phyloP scores from a whole-genome alignment of 805 yeast genomes.

The Kuraishia piskuri region DNA sequence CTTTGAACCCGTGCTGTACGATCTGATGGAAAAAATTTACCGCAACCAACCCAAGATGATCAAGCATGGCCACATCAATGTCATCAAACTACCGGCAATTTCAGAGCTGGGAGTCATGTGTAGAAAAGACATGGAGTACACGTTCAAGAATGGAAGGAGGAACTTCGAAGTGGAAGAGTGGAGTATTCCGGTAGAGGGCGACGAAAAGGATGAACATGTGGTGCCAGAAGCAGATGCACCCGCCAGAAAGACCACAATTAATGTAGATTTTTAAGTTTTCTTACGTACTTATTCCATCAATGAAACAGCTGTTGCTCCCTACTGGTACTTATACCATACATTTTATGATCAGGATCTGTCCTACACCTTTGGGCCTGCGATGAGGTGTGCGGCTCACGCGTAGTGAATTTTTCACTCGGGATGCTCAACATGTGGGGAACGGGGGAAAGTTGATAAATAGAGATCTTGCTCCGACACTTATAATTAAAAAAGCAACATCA shows the following conservation, averaged over 20 bases:
- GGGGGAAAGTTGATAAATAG: neutral
- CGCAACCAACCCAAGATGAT: slow-evolving; percentile 65
- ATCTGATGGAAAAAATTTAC: slow-evolving; percentile 59
- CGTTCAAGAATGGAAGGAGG: slow-evolving; percentile 77
- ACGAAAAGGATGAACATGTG: slow-evolving; percentile 28
- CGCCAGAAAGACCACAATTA: neutral
- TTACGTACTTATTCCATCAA: neutral
- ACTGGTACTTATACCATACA: too few relatives aligned
- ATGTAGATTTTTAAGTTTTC: neutral
- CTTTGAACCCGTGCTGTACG: slow-evolving; percentile 65
- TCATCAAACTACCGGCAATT: slow-evolving; percentile 61
- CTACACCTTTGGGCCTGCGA: too few relatives aligned
- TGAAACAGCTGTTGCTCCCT: neutral
- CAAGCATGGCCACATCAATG: slow-evolving; percentile 80
- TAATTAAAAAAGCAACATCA: too few relatives aligned
- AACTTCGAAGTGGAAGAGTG: slow-evolving; percentile 85
- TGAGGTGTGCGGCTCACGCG: neutral
- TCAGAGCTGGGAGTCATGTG: slow-evolving; percentile 79
- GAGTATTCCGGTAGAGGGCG: slow-evolving; percentile 96
- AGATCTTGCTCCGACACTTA: too few relatives aligned
- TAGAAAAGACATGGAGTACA: slow-evolving; percentile 63
- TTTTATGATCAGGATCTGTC: too few relatives aligned
- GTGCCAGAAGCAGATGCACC: neutral
- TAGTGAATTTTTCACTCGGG: neutral
- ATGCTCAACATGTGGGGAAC: neutral